Percentiles rank a stretch among this genome's conserved stretches.
Conservation (phyloP, 2,329 filamentous ascomycete genomes). For the Fusarium sp. region DNA sequence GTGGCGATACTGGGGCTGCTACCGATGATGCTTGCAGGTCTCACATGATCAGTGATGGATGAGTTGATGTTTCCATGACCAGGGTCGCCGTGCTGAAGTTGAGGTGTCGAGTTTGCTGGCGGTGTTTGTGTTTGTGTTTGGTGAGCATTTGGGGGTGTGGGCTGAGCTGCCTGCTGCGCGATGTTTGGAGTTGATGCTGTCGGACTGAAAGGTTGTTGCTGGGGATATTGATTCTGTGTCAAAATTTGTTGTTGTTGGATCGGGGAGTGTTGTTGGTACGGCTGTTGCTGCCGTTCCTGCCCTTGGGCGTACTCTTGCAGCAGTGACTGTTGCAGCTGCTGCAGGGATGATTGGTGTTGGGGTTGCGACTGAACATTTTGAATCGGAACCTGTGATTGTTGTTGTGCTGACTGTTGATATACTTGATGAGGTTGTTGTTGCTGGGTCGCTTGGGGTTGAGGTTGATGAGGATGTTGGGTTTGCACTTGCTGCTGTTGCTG, state of each 20-base stretch:
- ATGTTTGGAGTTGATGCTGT: constrained; percentile 8
- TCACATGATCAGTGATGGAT: constrained; percentile 10
- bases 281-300: constrained; percentile 6
- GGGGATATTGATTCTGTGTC: constrained; percentile 12
- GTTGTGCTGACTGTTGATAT: constrained; percentile 3
- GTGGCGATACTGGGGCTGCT: constrained; percentile 24
- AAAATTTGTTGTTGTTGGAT: constrained; percentile 1
- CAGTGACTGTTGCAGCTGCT: neutral
- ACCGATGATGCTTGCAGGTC: constrained; percentile 23
- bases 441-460: neutral
- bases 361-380: neutral
- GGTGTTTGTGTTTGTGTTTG: neutral
- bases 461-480: neutral
- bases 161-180: constrained; percentile 7
- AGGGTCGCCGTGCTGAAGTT: constrained; percentile 8
- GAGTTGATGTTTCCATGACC: constrained; percentile 13
- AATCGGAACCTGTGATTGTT: neutral
- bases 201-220: constrained; percentile 5
- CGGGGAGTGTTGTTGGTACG: neutral
- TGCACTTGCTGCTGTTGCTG: neutral
- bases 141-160: neutral
- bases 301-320: neutral
- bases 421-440: neutral
- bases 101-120: constrained; percentile 3
- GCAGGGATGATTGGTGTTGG: neutral